phyloP scores from a whole-genome alignment of 2,329 filamentous ascomycete genomes.

The Xylariaceae sp. region DNA sequence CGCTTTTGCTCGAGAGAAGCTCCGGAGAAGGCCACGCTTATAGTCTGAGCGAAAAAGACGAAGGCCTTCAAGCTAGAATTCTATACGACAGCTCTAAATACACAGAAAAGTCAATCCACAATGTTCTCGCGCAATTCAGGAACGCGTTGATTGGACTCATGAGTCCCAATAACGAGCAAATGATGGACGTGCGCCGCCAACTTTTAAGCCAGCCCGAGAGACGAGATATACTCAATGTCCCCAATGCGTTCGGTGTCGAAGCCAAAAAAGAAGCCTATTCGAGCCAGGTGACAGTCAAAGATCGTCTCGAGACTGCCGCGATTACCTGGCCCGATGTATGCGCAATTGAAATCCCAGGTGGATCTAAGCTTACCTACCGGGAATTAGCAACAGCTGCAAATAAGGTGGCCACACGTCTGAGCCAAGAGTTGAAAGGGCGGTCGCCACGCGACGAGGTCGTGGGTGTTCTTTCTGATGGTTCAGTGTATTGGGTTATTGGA shows the following conservation, averaged over 20 bases:
- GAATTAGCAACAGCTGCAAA: background rate
- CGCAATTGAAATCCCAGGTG: background rate
- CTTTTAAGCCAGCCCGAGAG: background rate
- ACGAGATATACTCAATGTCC: background rate
- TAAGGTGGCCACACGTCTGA: background rate
- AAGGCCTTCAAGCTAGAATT: conserved; percentile 1
- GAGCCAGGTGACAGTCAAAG: background rate
- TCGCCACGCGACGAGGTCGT: background rate
- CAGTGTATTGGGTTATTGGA: conserved; percentile 10
- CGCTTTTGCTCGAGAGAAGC: background rate
- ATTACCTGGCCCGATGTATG: background rate
- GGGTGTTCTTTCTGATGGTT: conserved; percentile 10
- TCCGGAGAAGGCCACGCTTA: background rate
- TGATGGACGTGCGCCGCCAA: background rate
- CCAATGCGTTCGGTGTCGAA: background rate
- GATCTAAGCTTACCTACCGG: background rate
- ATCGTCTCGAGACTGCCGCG: background rate
- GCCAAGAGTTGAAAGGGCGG: background rate
- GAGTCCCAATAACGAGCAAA: background rate
- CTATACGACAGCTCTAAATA: background rate
- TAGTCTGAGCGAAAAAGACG: background rate
- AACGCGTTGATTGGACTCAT: background rate
- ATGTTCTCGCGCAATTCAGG: conserved; percentile 2
- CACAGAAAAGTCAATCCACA: background rate
- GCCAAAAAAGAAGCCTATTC: background rate